These are phyloP conservation scores for Trapa incisa DNA, from an alignment of 345 rosid species.

Conservation along the genomic window DNA sequence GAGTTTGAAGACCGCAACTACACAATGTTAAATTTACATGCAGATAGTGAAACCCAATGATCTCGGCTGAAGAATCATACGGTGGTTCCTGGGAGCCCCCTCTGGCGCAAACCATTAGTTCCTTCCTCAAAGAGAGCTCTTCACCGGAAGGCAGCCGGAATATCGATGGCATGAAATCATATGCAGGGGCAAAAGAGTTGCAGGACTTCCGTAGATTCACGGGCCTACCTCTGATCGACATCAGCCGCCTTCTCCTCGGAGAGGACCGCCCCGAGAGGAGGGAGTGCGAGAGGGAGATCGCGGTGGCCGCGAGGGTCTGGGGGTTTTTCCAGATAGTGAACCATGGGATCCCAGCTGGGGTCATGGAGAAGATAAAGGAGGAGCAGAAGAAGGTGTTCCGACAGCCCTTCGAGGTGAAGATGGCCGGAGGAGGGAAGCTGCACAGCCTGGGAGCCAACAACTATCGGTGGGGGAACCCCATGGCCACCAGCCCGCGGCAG, in stretches of 20 bases:
- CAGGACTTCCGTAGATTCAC: neutral
- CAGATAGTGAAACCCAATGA: neutral
- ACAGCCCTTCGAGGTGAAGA: conserved; percentile 35
- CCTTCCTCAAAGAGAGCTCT: neutral
- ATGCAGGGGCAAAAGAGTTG: neutral
- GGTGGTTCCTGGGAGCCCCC: neutral
- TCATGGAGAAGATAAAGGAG: conserved; percentile 23
- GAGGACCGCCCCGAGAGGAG: conserved; percentile 14
- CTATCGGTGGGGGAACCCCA: conserved; percentile 75
- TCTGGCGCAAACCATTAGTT: neutral
- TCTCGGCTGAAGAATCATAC: neutral
- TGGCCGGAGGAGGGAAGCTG: conserved; percentile 4
- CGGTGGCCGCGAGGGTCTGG: conserved; percentile 45
- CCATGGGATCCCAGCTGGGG: conserved; percentile 42
- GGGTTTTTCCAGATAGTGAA: conserved; percentile 68
- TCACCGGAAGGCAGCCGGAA: neutral
- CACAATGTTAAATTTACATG: too few relatives aligned
- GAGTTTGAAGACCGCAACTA: too few relatives aligned
- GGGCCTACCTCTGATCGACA: conserved; percentile 48
- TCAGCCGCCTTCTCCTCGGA: conserved; percentile 17
- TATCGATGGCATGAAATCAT: too few relatives aligned
- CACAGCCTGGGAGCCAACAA: conserved; percentile 22
- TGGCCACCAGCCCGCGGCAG: conserved; percentile 43
- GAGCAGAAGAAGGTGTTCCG: conserved; percentile 39
- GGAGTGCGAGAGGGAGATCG: conserved; percentile 30